Percentiles rank a stretch among this genome's conserved stretches.
These are phyloP conservation scores for Capronia coronata DNA, from an alignment of 2,329 filamentous ascomycete species.

Conservation along the genomic window DNA sequence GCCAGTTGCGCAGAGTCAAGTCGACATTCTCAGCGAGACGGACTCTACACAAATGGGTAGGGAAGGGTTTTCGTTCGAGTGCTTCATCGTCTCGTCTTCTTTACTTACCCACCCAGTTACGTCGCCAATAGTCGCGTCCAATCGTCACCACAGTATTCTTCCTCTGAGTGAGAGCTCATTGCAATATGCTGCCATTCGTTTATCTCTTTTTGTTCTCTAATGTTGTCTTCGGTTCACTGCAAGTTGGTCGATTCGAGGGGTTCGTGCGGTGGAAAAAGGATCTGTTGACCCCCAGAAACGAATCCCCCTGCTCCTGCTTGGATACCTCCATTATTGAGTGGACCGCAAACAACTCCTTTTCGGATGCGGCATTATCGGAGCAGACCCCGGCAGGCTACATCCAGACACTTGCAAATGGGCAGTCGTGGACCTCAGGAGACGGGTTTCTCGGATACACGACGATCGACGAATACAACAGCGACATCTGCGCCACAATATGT, in stretches of 20 bases:
- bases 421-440: constrained; percentile 19
- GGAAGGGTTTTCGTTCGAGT: too few relatives aligned
- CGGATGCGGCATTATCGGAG: constrained; percentile 13
- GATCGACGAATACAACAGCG: constrained; percentile 21
- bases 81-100: constrained; percentile 2
- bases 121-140: constrained; percentile 13
- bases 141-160: constrained; percentile 11
- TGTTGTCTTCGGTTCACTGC: constrained; percentile 17
- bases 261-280: constrained; percentile 9
- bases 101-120: constrained; percentile 20
- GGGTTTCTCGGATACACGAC: constrained; percentile 20
- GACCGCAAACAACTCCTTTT: constrained; percentile 12
- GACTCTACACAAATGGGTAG: too few relatives aligned
- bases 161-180: constrained; percentile 19
- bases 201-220: constrained; percentile 19
- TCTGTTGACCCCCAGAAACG: constrained; percentile 12
- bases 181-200: constrained; percentile 27
- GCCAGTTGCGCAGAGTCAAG: neutral
- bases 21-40: neutral
- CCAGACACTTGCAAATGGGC: constrained; percentile 17
- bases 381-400: constrained; percentile 17
- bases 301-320: constrained; percentile 19
- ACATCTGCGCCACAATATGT: constrained; percentile 19
- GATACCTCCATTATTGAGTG: constrained; percentile 11
- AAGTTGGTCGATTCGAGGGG: constrained; percentile 8